These are phyloP conservation scores for Colletotrichum nymphaeae DNA, from an alignment of 2,329 filamentous ascomycete genomes.

Conservation along the genomic window DNA sequence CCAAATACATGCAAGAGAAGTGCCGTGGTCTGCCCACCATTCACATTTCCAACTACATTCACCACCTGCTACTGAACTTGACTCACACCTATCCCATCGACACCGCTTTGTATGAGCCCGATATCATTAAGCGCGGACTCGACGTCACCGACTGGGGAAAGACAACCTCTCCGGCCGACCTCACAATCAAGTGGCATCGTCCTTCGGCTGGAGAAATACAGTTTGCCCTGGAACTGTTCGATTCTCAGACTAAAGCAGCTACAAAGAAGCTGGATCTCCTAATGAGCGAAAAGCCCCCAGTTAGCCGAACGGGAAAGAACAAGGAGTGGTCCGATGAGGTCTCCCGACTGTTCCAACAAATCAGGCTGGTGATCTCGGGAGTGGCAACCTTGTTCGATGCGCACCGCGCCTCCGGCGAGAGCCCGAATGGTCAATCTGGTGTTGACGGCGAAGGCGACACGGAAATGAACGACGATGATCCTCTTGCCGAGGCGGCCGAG, in stretches of 20 bases:
- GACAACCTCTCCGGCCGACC: conserved; percentile 76
- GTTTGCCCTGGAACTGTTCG: conserved; percentile 91
- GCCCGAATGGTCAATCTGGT: conserved; percentile 45
- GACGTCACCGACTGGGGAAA: conserved; percentile 87
- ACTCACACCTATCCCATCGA: conserved; percentile 96
- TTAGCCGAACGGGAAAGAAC: conserved; percentile 93
- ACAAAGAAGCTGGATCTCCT: conserved; percentile 80
- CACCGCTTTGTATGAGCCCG: conserved; percentile 87
- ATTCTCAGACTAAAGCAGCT: conserved; percentile 83
- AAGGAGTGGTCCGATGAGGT: conserved; percentile 99
- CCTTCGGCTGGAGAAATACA: conserved; percentile 83
- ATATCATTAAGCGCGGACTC: conserved; percentile 76
- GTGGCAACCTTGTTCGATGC: conserved; percentile 91
- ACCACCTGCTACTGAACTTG: conserved; percentile 93
- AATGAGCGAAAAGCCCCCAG: conserved; percentile 82
- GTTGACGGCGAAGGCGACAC: conserved; percentile 62
- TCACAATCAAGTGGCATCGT: conserved; percentile 92
- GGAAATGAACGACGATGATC: conserved; percentile 57
- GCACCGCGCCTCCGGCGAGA: conserved; percentile 71
- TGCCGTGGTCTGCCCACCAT: conserved; percentile 95
- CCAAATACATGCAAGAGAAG: conserved; percentile 95
- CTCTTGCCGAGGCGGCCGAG: conserved; percentile 73
- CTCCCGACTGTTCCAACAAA: conserved; percentile 86
- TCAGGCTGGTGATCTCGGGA: conserved; percentile 90
- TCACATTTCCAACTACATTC: conserved; percentile 96